Percentiles rank a stretch among this genome's conserved stretches.
Evolutionary conservation across 164 flowering plant genomes (phyloP).

Genomic region (Echeveria elegans): DNA sequence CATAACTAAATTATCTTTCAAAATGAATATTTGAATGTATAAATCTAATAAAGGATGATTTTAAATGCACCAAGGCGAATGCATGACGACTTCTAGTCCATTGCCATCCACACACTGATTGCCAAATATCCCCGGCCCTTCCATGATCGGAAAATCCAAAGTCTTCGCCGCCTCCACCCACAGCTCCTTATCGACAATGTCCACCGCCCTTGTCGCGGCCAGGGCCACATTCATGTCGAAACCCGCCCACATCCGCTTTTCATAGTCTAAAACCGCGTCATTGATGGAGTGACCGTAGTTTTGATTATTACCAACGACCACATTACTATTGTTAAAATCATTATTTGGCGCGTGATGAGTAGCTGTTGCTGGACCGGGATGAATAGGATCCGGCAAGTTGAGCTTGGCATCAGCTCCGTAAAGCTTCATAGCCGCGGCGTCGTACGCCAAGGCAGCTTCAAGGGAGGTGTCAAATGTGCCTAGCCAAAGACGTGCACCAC

Average conservation of each 20-base stretch:
- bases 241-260: neutral
- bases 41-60: neutral
- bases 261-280: neutral
- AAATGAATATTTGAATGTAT: no score
- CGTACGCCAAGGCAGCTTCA: slow-evolving; percentile 56
- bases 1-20: neutral
- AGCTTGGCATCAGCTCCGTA: slow-evolving; percentile 35
- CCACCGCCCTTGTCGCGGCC: neutral
- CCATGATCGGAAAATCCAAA: slow-evolving; percentile 10
- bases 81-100: slow-evolving; percentile 6
- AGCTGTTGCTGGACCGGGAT: neutral
- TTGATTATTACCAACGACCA: no score
- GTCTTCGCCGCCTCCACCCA: slow-evolving; percentile 5
- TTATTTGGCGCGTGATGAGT: neutral
- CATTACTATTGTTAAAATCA: neutral
- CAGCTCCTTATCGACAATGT: slow-evolving; percentile 2
- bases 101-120: slow-evolving; percentile 1
- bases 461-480: slow-evolving; percentile 48
- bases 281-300: neutral
- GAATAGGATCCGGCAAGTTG: slow-evolving; percentile 23
- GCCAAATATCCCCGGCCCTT: slow-evolving; percentile 9
- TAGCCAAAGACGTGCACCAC: slow-evolving; percentile 46
- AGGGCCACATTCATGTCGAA: slow-evolving; percentile 2
- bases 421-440: slow-evolving; percentile 38
- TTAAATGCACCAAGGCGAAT: slow-evolving; percentile 6